Conservation (phyloP, 305 asterid species). For the Rubia peregrina region DNA sequence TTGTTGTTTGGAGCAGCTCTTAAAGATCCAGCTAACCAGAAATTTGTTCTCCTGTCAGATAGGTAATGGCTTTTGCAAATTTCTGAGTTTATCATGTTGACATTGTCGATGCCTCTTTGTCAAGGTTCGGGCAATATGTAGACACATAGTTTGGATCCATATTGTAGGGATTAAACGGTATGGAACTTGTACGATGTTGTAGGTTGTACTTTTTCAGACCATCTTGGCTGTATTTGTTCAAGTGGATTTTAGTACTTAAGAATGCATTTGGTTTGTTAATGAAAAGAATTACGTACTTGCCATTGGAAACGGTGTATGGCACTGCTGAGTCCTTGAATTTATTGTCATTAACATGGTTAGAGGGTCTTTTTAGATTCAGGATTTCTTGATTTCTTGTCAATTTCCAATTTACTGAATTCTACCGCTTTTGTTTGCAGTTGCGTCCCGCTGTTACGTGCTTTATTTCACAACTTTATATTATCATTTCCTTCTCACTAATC, state of each 20-base stretch:
- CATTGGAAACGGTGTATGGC: neutral
- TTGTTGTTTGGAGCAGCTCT: slow-evolving; percentile 75
- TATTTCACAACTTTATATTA: too few species aligned
- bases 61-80: slow-evolving; percentile 39
- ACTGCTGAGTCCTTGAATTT: neutral
- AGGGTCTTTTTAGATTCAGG: neutral
- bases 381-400: neutral
- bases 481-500: too few species aligned
- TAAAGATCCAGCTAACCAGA: slow-evolving; percentile 80
- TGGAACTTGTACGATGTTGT: neutral
- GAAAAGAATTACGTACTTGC: neutral
- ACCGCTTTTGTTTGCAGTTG: slow-evolving; percentile 55
- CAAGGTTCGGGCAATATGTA: neutral
- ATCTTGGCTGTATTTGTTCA: neutral
- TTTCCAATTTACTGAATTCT: neutral
- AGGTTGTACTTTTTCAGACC: neutral
- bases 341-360: neutral
- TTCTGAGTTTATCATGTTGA: neutral
- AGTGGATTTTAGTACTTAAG: neutral
- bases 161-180: neutral
- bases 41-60: slow-evolving; percentile 93
- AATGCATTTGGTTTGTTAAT: neutral
- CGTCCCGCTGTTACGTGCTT: slow-evolving; percentile 49
- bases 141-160: neutral
- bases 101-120: neutral